Evolutionary conservation across 345 rosid genomes (phyloP).

Genomic region (Hibiscus syriacus): DNA sequence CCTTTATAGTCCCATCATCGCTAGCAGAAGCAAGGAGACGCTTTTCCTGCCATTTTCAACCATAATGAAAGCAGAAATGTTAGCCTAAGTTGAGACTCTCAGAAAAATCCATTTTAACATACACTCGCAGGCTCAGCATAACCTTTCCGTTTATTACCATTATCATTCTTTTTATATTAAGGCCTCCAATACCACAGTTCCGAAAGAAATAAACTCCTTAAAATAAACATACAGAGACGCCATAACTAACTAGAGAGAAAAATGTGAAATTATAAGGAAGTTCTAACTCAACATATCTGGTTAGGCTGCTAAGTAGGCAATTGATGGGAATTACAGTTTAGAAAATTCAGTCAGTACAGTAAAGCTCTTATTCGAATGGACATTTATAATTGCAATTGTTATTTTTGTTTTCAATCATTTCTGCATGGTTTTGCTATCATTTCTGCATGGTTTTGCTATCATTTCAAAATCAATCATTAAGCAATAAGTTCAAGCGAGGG

Average conservation of each 20-base stretch:
- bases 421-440: no score
- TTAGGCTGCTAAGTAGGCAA: background rate
- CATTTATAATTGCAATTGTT: background rate
- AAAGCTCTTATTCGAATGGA: background rate
- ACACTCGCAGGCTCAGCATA: background rate
- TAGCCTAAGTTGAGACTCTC: background rate
- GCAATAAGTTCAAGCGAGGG: background rate
- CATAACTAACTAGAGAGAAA: background rate
- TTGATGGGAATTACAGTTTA: background rate
- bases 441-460: background rate
- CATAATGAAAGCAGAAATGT: background rate
- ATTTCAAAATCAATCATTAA: background rate
- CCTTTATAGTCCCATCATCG: conserved; percentile 70
- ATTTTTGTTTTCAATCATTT: background rate
- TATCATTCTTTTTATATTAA: background rate
- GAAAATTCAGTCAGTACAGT: background rate
- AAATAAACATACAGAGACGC: background rate
- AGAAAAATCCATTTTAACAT: background rate
- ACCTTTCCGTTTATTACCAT: background rate
- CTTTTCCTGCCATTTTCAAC: conserved; percentile 33
- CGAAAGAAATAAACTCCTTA: background rate
- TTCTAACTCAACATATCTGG: background rate
- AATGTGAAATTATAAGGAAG: background rate
- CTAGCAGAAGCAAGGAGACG: conserved; percentile 74
- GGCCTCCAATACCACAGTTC: background rate